Percentiles rank a stretch among this genome's conserved stretches.
Evolutionary conservation across 192 early-diverging fungal genomes (phyloP).

Genomic region (Umbelopsis sp.): DNA sequence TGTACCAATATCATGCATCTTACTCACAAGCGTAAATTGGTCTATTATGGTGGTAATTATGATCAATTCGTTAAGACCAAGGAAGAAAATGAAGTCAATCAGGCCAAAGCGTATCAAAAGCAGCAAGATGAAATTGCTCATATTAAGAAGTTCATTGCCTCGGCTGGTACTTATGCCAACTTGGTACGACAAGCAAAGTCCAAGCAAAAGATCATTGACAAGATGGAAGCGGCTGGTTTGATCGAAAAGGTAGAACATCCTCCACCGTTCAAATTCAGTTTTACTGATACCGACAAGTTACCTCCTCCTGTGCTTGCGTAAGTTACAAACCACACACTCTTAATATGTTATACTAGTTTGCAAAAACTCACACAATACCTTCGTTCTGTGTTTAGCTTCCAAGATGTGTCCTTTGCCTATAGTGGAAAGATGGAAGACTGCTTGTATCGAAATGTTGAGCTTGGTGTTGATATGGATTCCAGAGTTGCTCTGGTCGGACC

Average conservation of each 20-base stretch:
- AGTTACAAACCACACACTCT: no score
- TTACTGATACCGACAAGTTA: conserved; percentile 78
- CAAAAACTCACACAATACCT: no score
- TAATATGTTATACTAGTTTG: no score
- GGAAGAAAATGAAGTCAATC: conserved; percentile 90
- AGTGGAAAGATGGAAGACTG: conserved; percentile 76
- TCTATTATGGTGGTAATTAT: conserved; percentile 94
- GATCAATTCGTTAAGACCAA: conserved; percentile 92
- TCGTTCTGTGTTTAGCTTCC: conserved; percentile 57
- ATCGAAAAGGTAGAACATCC: conserved; percentile 86
- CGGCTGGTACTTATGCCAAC: conserved; percentile 97
- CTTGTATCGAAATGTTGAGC: conserved; percentile 86
- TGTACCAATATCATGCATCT: conserved; percentile 91
- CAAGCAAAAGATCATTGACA: conserved; percentile 97
- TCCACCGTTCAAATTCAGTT: conserved; percentile 78
- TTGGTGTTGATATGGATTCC: conserved; percentile 94
- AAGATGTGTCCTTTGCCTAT: conserved; percentile 90
- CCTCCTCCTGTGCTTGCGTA: conserved; percentile 86
- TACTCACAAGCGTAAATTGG: conserved; percentile 80
- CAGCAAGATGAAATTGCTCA: conserved; percentile 97
- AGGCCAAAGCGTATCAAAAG: conserved; percentile 97
- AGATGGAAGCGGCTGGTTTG: conserved; percentile 96
- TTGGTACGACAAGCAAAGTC: conserved; percentile 96
- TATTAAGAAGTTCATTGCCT: conserved; percentile 95
- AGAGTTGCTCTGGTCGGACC: conserved; percentile 94